Percentiles rank a stretch among this genome's conserved stretches.
Conservation (phyloP, 2,329 filamentous ascomycete species). For the Zarea fungicola region DNA sequence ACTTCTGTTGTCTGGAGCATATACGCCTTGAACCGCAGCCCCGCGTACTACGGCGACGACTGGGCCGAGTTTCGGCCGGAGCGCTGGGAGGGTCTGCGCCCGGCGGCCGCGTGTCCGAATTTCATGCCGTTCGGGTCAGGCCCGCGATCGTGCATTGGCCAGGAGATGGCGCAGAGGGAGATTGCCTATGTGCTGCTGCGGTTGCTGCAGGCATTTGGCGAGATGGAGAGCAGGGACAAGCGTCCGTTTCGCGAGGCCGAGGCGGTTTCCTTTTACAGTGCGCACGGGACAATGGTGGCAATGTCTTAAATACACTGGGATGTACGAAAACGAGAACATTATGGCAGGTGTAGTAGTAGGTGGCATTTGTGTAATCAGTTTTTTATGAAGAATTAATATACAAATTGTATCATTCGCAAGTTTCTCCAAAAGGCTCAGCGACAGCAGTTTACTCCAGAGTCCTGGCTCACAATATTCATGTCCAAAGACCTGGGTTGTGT, state of each 20-base stretch:
- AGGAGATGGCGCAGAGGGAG: conserved; percentile 11
- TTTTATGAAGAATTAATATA: neutral
- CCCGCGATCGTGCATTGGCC: conserved; percentile 10
- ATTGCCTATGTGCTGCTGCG: conserved; percentile 8
- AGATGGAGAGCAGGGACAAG: neutral
- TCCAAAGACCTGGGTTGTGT: too few species aligned
- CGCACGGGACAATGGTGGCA: conserved; percentile 1
- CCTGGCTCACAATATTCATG: too few species aligned
- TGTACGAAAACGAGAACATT: too few species aligned
- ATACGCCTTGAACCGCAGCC: conserved; percentile 10
- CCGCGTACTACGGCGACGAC: conserved; percentile 7
- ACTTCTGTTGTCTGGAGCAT: conserved; percentile 28
- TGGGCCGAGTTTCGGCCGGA: conserved; percentile 10
- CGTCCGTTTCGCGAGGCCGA: conserved; percentile 8
- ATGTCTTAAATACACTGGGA: neutral
- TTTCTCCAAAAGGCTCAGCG: neutral
- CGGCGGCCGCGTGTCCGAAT: neutral
- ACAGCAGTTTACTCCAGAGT: too few species aligned
- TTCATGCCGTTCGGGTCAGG: conserved; percentile 12
- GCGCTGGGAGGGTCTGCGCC: neutral
- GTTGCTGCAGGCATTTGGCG: conserved; percentile 4
- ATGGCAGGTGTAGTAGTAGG: too few species aligned
- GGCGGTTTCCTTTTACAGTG: conserved; percentile 9
- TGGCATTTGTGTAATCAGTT: too few species aligned
- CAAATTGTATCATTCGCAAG: neutral